phyloP scores from a whole-genome alignment of 192 early-diverging fungal genomes.

The Endogone sp. region DNA sequence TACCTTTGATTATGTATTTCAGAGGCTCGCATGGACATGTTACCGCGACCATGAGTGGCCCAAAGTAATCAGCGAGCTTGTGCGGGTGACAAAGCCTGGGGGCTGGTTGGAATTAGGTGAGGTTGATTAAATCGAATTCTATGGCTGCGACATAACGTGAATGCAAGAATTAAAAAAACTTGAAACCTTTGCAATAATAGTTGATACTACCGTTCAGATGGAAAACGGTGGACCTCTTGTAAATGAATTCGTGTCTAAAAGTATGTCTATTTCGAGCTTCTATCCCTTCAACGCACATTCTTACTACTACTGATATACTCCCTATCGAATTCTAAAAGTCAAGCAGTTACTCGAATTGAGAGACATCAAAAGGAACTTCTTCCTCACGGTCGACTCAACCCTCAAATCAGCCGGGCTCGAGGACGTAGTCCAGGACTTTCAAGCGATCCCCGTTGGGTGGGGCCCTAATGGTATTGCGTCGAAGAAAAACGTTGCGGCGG shows the following conservation, averaged over 20 bases:
- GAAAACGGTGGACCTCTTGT: background rate
- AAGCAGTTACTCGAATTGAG: background rate
- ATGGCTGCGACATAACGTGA: background rate
- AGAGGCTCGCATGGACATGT: background rate
- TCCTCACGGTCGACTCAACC: background rate
- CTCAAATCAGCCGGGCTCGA: background rate
- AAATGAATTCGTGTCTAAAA: background rate
- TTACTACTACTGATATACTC: background rate
- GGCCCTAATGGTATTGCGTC: background rate
- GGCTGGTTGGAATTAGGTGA: constrained; percentile 20
- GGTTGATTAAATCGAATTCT: constrained; percentile 1
- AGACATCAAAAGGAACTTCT: background rate
- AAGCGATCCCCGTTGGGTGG: background rate
- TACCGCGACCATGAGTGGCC: constrained; percentile 18
- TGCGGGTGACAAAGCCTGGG: constrained; percentile 17
- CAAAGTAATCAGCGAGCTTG: constrained; percentile 18
- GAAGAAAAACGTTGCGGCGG: background rate
- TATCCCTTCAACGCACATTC: background rate
- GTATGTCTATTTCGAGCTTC: background rate
- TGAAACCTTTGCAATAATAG: constrained; percentile 15
- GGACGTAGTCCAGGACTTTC: background rate
- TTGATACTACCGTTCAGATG: constrained; percentile 23
- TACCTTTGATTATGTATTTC: constrained; percentile 13
- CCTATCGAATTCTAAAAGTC: background rate
- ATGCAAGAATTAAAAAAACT: background rate